phyloP scores from a whole-genome alignment of 2,329 filamentous ascomycete species.

The Phyllosticta ampelicida region DNA sequence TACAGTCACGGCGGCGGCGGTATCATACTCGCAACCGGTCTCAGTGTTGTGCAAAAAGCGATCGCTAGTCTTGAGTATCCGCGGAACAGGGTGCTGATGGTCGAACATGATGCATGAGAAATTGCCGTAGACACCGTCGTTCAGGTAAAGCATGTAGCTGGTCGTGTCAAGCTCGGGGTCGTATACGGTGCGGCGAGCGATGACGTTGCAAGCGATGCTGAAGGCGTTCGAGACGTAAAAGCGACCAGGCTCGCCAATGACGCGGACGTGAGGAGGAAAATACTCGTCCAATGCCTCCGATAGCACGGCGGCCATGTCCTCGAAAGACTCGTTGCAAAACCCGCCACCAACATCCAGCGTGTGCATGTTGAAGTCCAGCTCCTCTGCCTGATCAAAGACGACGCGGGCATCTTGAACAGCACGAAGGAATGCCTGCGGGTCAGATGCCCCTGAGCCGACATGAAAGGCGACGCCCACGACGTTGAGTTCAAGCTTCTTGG shows the following conservation, averaged over 20 bases:
- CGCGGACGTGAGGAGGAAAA: constrained; percentile 70
- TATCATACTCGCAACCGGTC: constrained; percentile 14
- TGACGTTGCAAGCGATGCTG: constrained; percentile 90
- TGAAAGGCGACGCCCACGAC: constrained; percentile 97
- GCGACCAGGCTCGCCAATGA: constrained; percentile 93
- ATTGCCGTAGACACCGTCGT: constrained; percentile 96
- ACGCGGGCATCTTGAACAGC: constrained; percentile 79
- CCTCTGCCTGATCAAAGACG: constrained; percentile 76
- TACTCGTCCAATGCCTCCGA: constrained; percentile 72
- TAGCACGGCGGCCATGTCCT: constrained; percentile 75
- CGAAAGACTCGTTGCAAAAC: constrained; percentile 84
- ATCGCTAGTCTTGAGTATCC: constrained; percentile 57
- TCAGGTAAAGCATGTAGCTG: constrained; percentile 94
- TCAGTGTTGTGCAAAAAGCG: constrained; percentile 43
- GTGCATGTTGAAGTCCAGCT: constrained; percentile 68
- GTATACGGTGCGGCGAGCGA: constrained; percentile 80
- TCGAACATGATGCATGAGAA: constrained; percentile 99
- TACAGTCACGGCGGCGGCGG: neutral
- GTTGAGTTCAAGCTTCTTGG: constrained; percentile 72
- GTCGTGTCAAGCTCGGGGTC: constrained; percentile 54
- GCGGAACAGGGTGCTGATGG: constrained; percentile 82
- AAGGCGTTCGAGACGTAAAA: constrained; percentile 94
- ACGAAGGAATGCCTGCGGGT: constrained; percentile 82
- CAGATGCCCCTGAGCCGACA: constrained; percentile 89
- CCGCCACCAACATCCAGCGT: constrained; percentile 91